phyloP scores from a whole-genome alignment of 306 rosid species.

The Quercus wislizeni region DNA sequence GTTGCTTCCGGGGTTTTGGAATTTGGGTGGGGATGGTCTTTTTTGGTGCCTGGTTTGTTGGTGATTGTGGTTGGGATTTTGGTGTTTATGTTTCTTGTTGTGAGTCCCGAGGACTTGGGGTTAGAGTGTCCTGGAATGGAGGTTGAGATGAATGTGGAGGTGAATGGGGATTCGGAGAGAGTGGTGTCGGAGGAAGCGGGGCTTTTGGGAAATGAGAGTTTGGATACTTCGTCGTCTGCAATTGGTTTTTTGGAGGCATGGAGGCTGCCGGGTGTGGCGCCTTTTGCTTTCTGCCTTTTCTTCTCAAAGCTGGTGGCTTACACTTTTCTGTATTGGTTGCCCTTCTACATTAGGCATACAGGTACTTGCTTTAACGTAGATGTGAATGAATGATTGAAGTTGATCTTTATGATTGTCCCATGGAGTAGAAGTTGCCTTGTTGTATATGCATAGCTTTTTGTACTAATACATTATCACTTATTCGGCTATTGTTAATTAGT shows the following conservation, averaged over 20 bases:
- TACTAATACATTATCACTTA: not conserved
- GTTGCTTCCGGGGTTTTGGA: conserved; percentile 75
- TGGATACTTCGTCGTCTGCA: conserved; percentile 55
- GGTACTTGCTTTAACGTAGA: conserved; percentile 22
- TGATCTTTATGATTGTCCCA: not conserved
- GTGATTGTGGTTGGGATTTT: conserved; percentile 63
- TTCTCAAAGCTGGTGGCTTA: conserved; percentile 95
- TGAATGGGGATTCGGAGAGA: conserved; percentile 26
- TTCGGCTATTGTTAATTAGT: not conserved
- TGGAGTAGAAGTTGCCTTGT: not conserved
- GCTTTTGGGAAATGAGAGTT: conserved; percentile 39
- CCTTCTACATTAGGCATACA: conserved; percentile 85
- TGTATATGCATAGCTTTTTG: not conserved
- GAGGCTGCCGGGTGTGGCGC: conserved; percentile 85
- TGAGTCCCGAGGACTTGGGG: conserved; percentile 62
- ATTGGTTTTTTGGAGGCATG: conserved; percentile 96
- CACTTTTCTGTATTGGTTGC: conserved; percentile 89
- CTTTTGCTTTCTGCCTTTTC: conserved; percentile 80
- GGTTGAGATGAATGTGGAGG: conserved; percentile 51
- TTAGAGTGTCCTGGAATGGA: conserved; percentile 47
- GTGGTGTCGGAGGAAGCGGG: conserved; percentile 67
- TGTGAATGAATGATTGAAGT: not conserved
- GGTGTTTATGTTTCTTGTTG: conserved; percentile 77
- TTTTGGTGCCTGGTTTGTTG: conserved; percentile 73
- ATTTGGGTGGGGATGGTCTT: conserved; percentile 98